Conservation (phyloP, 2,329 filamentous ascomycete species). For the Chrysoporthe austroafricana region DNA sequence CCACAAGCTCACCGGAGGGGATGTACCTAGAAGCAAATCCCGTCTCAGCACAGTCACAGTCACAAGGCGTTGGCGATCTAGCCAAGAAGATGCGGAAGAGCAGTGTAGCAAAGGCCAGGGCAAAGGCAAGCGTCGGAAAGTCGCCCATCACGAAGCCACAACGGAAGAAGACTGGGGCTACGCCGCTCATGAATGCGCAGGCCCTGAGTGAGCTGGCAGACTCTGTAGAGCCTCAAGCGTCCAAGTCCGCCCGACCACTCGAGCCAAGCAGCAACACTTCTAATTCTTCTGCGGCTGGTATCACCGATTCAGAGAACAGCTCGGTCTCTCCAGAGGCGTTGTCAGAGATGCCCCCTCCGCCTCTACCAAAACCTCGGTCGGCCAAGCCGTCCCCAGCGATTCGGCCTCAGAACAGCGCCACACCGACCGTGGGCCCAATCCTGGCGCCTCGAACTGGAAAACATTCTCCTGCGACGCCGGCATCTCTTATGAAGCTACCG, state of each 20-base stretch:
- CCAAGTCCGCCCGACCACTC: slow-evolving; percentile 41
- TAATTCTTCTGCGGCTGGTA: slow-evolving; percentile 44
- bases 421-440: slow-evolving; percentile 25
- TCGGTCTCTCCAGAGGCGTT: slow-evolving; percentile 67
- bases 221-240: slow-evolving; percentile 47
- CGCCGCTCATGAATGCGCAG: slow-evolving; percentile 60
- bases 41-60: slow-evolving; percentile 38
- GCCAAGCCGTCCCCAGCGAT: slow-evolving; percentile 71
- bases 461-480: slow-evolving; percentile 77
- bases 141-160: slow-evolving; percentile 74
- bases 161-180: slow-evolving; percentile 56
- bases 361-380: slow-evolving; percentile 68
- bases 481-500: slow-evolving; percentile 81
- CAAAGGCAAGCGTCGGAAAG: slow-evolving; percentile 63
- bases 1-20: slow-evolving; percentile 59
- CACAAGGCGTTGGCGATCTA: slow-evolving; percentile 50
- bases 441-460: slow-evolving; percentile 41
- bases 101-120: slow-evolving; percentile 54
- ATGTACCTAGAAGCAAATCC: slow-evolving; percentile 55
- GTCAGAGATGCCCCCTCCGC: slow-evolving; percentile 69
- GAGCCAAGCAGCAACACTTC: slow-evolving; percentile 35
- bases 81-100: slow-evolving; percentile 58
- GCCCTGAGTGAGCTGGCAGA: slow-evolving; percentile 56
- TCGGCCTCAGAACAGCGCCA: slow-evolving; percentile 52
- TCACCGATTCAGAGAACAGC: slow-evolving; percentile 64